Percentiles rank a stretch among this genome's conserved stretches.
phyloP scores from a whole-genome alignment of 345 rosid species.

The Linum tenue region DNA sequence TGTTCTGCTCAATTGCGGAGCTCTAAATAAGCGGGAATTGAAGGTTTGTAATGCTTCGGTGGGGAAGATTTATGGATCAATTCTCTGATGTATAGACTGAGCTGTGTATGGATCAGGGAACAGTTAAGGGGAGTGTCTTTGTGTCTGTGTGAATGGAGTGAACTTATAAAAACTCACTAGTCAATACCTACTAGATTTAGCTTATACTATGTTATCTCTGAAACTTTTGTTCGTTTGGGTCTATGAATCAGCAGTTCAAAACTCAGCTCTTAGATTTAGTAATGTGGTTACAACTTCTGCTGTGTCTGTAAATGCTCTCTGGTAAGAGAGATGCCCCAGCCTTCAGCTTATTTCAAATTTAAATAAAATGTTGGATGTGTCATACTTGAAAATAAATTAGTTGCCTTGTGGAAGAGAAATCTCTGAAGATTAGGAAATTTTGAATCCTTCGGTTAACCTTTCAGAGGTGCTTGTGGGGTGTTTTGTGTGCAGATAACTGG shows the following conservation, averaged over 20 bases:
- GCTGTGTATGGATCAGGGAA: background rate
- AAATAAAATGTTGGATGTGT: background rate
- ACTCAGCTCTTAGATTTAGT: no score
- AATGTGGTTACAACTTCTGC: background rate
- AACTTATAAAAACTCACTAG: no score
- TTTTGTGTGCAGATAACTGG: conserved; percentile 55
- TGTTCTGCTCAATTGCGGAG: background rate
- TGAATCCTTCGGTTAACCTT: background rate
- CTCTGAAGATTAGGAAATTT: background rate
- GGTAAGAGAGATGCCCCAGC: background rate
- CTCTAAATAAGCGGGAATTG: background rate
- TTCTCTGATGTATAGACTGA: background rate
- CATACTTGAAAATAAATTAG: background rate
- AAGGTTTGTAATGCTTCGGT: background rate
- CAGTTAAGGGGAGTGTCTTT: background rate
- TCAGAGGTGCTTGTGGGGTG: background rate
- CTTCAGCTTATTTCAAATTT: background rate
- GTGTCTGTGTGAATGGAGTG: no score
- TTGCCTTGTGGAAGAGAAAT: background rate
- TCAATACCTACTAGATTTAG: no score
- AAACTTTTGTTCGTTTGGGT: no score
- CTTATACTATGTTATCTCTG: no score
- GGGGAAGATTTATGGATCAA: background rate
- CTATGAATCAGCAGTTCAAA: no score
- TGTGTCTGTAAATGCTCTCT: background rate